phyloP scores from a whole-genome alignment of 1,139 yeast species.

The Martiniozyma asiatica region DNA sequence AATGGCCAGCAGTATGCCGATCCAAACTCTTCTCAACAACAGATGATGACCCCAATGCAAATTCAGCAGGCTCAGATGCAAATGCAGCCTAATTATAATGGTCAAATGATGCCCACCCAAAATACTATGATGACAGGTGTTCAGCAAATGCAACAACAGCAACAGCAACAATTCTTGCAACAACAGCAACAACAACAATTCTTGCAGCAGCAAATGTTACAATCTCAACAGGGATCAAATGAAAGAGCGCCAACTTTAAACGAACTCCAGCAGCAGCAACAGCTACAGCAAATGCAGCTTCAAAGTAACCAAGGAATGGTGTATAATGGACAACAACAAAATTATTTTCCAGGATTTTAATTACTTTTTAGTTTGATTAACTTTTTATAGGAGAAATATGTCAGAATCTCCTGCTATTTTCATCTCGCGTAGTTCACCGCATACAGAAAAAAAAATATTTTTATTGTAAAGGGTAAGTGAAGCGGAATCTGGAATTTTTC shows the following conservation, averaged over 20 bases:
- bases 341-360: constrained; percentile 15
- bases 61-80: constrained; percentile 28
- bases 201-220: constrained; percentile 4
- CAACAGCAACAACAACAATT: constrained; percentile 8
- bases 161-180: constrained; percentile 6
- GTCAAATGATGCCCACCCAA: constrained; percentile 2
- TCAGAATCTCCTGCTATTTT: too few species aligned
- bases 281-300: constrained; percentile 4
- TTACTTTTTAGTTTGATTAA: too few species aligned
- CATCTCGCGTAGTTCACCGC: too few species aligned
- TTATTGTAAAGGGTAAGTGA: too few species aligned
- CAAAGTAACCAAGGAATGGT: constrained; percentile 3
- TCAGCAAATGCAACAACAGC: constrained; percentile 18
- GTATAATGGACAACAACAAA: constrained; percentile 8
- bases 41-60: constrained; percentile 28
- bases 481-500: too few species aligned
- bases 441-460: too few species aligned
- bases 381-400: too few species aligned
- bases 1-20: constrained; percentile 51
- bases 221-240: background rate
- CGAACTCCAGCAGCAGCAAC: constrained; percentile 1
- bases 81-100: constrained; percentile 9
- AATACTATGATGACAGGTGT: constrained; percentile 8
- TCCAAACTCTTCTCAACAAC: constrained; percentile 46
- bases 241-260: constrained; percentile 2